phyloP scores from a whole-genome alignment of 208 protist species.

The Trypanosoma melophagium region DNA sequence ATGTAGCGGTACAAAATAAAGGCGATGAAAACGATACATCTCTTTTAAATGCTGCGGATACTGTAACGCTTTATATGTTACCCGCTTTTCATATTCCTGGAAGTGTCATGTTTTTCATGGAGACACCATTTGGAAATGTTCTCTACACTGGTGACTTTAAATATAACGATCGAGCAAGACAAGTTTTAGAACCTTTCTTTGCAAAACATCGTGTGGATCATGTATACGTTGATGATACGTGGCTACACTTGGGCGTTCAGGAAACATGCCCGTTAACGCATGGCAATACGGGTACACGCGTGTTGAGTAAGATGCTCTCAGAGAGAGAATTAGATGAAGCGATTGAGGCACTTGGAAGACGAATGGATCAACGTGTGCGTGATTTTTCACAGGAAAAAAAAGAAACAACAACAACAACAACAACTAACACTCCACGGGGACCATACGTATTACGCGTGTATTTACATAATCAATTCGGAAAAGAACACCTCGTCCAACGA shows the following conservation, averaged over 20 bases:
- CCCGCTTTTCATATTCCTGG: constrained; percentile 79
- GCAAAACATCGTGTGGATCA: constrained; percentile 63
- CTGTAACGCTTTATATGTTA: constrained; percentile 26
- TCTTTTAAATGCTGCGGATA: background rate
- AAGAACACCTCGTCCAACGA: constrained; percentile 67
- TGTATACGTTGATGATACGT: constrained; percentile 84
- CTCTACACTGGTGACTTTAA: constrained; percentile 88
- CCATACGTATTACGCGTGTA: constrained; percentile 70
- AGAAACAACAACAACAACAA: background rate
- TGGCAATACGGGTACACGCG: constrained; percentile 23
- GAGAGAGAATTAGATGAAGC: constrained; percentile 59
- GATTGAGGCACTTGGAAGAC: constrained; percentile 63
- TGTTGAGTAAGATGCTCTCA: constrained; percentile 67
- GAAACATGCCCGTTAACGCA: background rate
- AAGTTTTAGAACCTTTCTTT: constrained; percentile 49
- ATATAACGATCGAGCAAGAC: constrained; percentile 36
- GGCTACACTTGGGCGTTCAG: constrained; percentile 61
- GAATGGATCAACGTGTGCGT: constrained; percentile 52
- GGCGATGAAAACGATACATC: background rate
- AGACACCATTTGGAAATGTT: constrained; percentile 51
- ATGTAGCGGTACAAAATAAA: background rate
- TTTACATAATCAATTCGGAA: constrained; percentile 84
- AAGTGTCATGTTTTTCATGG: constrained; percentile 76
- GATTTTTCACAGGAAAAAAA: constrained; percentile 18
- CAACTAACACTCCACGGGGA: background rate